Evolutionary conservation across 179 eudicot genomes (phyloP), one percentile per base, ranked within the genome.

Genomic region (Nepenthes alata): DNA sequence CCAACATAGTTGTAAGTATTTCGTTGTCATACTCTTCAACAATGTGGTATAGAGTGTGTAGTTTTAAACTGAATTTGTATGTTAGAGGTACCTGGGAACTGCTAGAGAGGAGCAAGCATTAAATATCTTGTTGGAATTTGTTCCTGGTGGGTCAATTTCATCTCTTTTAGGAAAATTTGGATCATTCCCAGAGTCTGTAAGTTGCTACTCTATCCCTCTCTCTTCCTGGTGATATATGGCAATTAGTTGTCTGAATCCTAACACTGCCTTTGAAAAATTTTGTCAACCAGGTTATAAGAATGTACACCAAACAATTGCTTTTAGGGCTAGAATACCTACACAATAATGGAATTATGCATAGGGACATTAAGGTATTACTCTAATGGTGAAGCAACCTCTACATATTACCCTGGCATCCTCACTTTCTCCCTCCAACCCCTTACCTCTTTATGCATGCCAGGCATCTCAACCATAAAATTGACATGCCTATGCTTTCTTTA

Each of bases 101-200:
- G 89, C 82, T 16, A 79, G 85, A 67, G 96, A 85, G 65, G 83
- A 81, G 25, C 87, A 81, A 48, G 81, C 87, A 1, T 74, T 88
- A 55, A 83, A 88, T 70, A 88, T 88, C 48, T 71, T 88, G 59
- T 73, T 88, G 72, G 96, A 88, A 59, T 85, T 88, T 64, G 96
- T 88, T 61, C 87, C 96, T 1, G 96, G 96, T 75, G 96, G 96
- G 64, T 85, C 93, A 16, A 88, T 88, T 39, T 70, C 91, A 49
- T 88, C 96, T 41, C 89, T 88, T 52, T 68, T 88, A 54, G 87
- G 88, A 49, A 88, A 85, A 53, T 88, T 88, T 55, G 96, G 93
- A 66, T 81, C 93, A 35, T 88, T 88, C 61, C 96, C 96, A 0
- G 96, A 85, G 61, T 76, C 96, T 63, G 96, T 88, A 81, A 79